Conservation (phyloP, 1,284 basidiomycete species). For the Papiliotrema terrestris region DNA sequence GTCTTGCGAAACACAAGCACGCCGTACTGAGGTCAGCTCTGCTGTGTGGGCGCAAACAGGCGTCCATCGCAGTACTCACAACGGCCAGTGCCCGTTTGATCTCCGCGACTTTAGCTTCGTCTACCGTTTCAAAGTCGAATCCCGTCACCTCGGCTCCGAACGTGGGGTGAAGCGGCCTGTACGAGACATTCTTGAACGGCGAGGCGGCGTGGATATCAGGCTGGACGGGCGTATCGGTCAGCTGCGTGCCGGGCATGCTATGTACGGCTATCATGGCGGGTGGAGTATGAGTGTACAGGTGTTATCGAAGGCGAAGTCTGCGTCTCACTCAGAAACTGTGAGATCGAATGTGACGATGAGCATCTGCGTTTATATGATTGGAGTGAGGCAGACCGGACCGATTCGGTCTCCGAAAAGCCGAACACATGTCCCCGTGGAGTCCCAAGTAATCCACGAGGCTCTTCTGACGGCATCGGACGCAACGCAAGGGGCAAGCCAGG, state of each 20-base stretch:
- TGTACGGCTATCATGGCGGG: background rate
- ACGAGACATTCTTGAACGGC: slow-evolving; percentile 1
- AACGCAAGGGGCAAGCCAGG: too few relatives aligned
- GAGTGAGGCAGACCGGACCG: too few relatives aligned
- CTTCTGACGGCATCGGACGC: too few relatives aligned
- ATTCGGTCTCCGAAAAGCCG: too few relatives aligned
- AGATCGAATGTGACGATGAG: too few relatives aligned
- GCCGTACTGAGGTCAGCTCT: slow-evolving; percentile 10
- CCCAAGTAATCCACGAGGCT: too few relatives aligned
- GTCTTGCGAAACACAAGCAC: slow-evolving; percentile 21
- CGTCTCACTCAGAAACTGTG: too few relatives aligned
- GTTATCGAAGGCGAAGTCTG: too few relatives aligned
- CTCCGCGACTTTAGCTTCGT: slow-evolving; percentile 14
- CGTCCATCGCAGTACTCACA: slow-evolving; percentile 1
- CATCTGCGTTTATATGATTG: too few relatives aligned
- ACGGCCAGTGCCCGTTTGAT: slow-evolving; percentile 15
- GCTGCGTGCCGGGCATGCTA: background rate
- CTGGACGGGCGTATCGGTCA: background rate
- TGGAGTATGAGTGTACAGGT: too few relatives aligned
- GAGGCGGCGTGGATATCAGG: background rate
- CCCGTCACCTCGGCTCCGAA: slow-evolving; percentile 23
- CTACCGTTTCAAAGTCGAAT: slow-evolving; percentile 16
- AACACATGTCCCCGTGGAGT: too few relatives aligned
- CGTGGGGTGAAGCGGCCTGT: slow-evolving; percentile 23
- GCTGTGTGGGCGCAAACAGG: background rate